Percentiles rank a stretch among this genome's conserved stretches.
Evolutionary conservation across 305 asterid species (phyloP).

Genomic region (Fraxinus floribunda): DNA sequence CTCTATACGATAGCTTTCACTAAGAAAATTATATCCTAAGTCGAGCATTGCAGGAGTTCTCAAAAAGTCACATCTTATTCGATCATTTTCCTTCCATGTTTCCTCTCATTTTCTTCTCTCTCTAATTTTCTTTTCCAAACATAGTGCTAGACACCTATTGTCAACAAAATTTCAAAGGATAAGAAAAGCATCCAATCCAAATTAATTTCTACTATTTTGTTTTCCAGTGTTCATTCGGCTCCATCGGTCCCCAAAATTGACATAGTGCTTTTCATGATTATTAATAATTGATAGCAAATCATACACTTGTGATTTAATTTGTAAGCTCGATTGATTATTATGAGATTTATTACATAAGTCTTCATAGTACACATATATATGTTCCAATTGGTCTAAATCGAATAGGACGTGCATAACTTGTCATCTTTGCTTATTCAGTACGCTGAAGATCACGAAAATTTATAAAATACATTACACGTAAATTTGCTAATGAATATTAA

Average conservation of each 20-base stretch:
- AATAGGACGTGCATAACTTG: too few species aligned
- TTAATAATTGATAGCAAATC: slow-evolving; percentile 20
- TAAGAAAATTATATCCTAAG: neutral
- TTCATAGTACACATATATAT: neutral
- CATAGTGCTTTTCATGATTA: slow-evolving; percentile 22
- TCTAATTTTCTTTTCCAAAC: neutral
- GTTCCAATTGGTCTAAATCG: neutral
- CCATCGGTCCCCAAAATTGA: slow-evolving; percentile 35
- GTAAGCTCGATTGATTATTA: neutral
- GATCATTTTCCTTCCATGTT: neutral
- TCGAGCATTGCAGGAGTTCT: neutral
- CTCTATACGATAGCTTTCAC: neutral
- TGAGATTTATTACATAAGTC: neutral
- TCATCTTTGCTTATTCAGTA: neutral
- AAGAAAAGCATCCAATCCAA: slow-evolving; percentile 57
- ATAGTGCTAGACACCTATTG: neutral
- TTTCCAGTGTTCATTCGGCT: slow-evolving; percentile 24
- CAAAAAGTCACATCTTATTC: neutral
- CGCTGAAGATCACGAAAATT: neutral
- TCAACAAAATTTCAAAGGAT: slow-evolving; percentile 30
- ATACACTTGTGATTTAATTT: neutral
- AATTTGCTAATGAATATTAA: too few species aligned
- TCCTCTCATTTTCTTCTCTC: neutral
- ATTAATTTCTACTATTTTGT: slow-evolving; percentile 26
- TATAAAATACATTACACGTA: neutral